A percentile compares a stretch with the other conserved stretches of the same genome.
These are phyloP conservation scores for Phaffia rhodozyma DNA, from an alignment of 1,284 basidiomycete genomes.

Conservation along the genomic window DNA sequence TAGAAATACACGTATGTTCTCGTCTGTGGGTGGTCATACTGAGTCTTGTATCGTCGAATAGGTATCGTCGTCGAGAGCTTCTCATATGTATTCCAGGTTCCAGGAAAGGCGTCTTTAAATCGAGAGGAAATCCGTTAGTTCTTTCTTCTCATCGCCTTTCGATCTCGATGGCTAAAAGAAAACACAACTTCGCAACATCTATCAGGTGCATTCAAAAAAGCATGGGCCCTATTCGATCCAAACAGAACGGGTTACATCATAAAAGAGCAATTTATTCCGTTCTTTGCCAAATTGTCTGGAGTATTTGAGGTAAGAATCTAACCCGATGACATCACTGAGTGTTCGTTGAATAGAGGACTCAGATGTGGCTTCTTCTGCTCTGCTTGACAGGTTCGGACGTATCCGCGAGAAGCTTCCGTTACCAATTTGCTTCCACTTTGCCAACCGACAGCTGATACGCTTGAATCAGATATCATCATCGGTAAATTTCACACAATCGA, in stretches of 20 bases:
- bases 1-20: slow-evolving; percentile 11
- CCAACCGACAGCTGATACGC: slow-evolving; percentile 14
- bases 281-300: slow-evolving; percentile 65
- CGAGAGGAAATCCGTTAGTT: slow-evolving; percentile 68
- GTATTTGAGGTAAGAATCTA: slow-evolving; percentile 22
- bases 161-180: not conserved
- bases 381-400: slow-evolving; percentile 64
- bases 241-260: slow-evolving; percentile 67
- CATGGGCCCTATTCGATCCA: slow-evolving; percentile 78
- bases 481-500: slow-evolving; percentile 47
- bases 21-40: not conserved
- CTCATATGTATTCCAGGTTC: slow-evolving; percentile 83
- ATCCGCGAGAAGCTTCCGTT: slow-evolving; percentile 55
- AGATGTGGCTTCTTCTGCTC: not conserved
- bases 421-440: slow-evolving; percentile 42
- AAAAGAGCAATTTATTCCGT: slow-evolving; percentile 57
- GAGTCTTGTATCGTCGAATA: slow-evolving; percentile 23
- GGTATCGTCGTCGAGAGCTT: slow-evolving; percentile 95
- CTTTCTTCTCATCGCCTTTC: not conserved
- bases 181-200: not conserved
- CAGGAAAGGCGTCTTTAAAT: slow-evolving; percentile 65
- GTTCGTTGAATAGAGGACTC: not conserved
- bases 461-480: slow-evolving; percentile 19
- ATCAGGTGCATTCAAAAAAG: slow-evolving; percentile 65
- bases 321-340: not conserved